These are phyloP conservation scores for Wickerhamomyces hampshirensis DNA, from an alignment of 805 yeast species.

Conservation along the genomic window DNA sequence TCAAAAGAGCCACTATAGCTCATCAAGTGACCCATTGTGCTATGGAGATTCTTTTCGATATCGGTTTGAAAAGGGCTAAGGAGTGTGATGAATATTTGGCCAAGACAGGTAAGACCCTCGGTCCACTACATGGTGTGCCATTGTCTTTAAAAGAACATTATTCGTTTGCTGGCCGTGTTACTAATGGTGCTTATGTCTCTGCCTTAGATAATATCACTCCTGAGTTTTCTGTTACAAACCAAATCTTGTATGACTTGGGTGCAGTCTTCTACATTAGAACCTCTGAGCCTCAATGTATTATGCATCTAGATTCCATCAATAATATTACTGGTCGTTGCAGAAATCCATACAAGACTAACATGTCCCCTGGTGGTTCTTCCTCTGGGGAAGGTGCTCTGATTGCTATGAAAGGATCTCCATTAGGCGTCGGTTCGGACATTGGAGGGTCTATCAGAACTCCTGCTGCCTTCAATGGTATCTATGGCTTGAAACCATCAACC, in stretches of 20 bases:
- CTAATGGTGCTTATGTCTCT: slow-evolving; percentile 58
- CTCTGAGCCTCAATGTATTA: slow-evolving; percentile 62
- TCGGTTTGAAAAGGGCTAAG: slow-evolving; percentile 53
- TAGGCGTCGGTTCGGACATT: slow-evolving; percentile 68
- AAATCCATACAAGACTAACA: slow-evolving; percentile 51
- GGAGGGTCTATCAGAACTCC: slow-evolving; percentile 71
- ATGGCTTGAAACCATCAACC: slow-evolving; percentile 60
- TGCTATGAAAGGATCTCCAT: slow-evolving; percentile 52
- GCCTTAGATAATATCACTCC: slow-evolving; percentile 41
- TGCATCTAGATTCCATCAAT: slow-evolving; percentile 63
- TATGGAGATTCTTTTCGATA: slow-evolving; percentile 58
- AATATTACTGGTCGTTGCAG: slow-evolving; percentile 55
- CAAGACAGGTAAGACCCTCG: slow-evolving; percentile 48
- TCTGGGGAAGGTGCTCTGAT: slow-evolving; percentile 70
- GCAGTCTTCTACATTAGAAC: slow-evolving; percentile 64
- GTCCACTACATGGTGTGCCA: slow-evolving; percentile 70
- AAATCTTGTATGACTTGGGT: slow-evolving; percentile 29
- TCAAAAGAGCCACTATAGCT: slow-evolving; percentile 51
- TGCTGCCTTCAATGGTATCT: slow-evolving; percentile 57
- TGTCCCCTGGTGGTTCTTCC: slow-evolving; percentile 69
- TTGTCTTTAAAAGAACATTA: slow-evolving; percentile 65
- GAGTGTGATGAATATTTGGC: slow-evolving; percentile 49
- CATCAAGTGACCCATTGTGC: slow-evolving; percentile 60
- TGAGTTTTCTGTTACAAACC: slow-evolving; percentile 43
- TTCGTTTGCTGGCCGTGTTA: slow-evolving; percentile 46